Conservation (phyloP, 345 rosid genomes). For the Citrus inodora region DNA sequence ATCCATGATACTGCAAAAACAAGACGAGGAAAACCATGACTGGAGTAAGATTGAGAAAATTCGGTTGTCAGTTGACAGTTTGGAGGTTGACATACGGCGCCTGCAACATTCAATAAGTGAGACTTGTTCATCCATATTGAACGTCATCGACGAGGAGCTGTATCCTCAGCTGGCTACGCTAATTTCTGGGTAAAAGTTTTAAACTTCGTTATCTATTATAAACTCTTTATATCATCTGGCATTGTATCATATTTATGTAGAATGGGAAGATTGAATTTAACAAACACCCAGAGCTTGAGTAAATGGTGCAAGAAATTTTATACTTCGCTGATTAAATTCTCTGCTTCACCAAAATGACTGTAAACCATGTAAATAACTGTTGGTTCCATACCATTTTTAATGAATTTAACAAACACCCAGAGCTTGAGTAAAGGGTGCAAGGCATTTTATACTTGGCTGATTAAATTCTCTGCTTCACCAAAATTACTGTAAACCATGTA, state of each 20-base stretch:
- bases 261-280: neutral
- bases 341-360: neutral
- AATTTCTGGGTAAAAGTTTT: conserved; percentile 68
- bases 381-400: neutral
- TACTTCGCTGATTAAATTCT: neutral
- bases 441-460: neutral
- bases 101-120: conserved; percentile 61
- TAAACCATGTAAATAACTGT: neutral
- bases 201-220: neutral
- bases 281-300: neutral
- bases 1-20: conserved; percentile 54
- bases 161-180: conserved; percentile 77
- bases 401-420: neutral
- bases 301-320: neutral
- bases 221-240: neutral
- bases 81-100: conserved; percentile 43
- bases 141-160: conserved; percentile 67
- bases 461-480: neutral
- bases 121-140: conserved; percentile 48
- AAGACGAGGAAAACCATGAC: conserved; percentile 57
- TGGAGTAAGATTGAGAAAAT: conserved; percentile 61
- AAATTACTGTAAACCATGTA: neutral
- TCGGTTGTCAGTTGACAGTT: conserved; percentile 49
- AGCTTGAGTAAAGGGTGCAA: conserved; percentile 5
- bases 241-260: neutral